These are phyloP conservation scores for Theileria sp. DNA, from an alignment of 169 alveolate species.

Conservation along the genomic window DNA sequence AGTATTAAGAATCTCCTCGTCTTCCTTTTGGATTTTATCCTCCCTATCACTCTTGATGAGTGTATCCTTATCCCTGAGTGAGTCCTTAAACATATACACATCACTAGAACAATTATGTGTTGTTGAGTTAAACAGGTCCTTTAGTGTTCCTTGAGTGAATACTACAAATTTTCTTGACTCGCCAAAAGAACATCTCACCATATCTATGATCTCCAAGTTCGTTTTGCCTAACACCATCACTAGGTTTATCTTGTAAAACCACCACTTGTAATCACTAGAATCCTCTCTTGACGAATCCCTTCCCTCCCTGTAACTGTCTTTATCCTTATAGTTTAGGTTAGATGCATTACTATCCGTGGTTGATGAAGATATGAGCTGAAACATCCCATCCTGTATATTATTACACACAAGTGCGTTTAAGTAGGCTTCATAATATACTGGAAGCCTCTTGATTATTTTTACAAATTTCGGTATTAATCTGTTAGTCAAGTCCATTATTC, in stretches of 20 bases:
- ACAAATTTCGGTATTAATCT: slow-evolving; percentile 50
- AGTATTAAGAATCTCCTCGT: not conserved
- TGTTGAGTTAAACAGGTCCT: slow-evolving; percentile 34
- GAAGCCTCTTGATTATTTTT: slow-evolving; percentile 24
- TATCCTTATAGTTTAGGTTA: slow-evolving; percentile 1
- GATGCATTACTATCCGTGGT: not conserved
- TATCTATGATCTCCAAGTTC: slow-evolving; percentile 23
- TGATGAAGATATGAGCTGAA: slow-evolving; percentile 21
- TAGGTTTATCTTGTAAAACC: slow-evolving; percentile 6
- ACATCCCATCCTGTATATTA: slow-evolving; percentile 18
- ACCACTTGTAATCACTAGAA: not conserved
- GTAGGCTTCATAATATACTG: slow-evolving; percentile 38
- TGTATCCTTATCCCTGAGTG: not conserved
- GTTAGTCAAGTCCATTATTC: slow-evolving; percentile 37
- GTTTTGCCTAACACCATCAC: slow-evolving; percentile 2
- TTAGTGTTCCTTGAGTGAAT: slow-evolving; percentile 28
- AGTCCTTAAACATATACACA: not conserved
- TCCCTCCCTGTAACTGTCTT: not conserved
- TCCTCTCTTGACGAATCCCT: slow-evolving; percentile 1
- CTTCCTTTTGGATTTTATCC: slow-evolving; percentile 3
- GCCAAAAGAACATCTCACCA: slow-evolving; percentile 29
- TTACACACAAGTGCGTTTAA: slow-evolving; percentile 29
- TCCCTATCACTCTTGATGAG: slow-evolving; percentile 16
- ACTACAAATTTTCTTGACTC: slow-evolving; percentile 33
- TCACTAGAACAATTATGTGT: not conserved